Evolutionary conservation across 2,329 filamentous ascomycete genomes (phyloP), one percentile per base, ranked within the genome.

Genomic region (Fusarium tanahbumbuense): DNA sequence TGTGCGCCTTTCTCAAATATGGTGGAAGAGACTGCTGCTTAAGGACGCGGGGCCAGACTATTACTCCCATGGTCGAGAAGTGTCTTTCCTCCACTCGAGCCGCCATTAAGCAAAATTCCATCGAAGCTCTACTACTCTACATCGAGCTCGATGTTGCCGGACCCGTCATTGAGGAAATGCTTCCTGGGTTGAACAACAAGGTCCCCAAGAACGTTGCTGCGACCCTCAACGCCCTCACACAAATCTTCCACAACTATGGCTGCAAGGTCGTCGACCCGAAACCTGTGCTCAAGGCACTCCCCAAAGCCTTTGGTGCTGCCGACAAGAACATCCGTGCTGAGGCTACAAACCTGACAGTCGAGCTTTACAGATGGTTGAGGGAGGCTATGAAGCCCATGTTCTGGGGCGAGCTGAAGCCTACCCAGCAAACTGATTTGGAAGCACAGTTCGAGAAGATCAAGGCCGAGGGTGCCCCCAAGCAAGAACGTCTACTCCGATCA

Each of bases 301-400:
- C 96, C 5, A 97, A 97, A 78, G 91, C 91, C 3, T 99, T 98
- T 77, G 93, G 93, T 22, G 96, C 98, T 78, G 95, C 96, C 32
- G 96, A 99, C 85, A 99, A 99, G 82, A 98, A 98, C 78, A 93
- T 99, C 18, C 91, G 96, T 80, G 94, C 94, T 6, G 96, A 98
- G 79, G 94, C 94, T 28, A 96, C 96, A 48, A 94, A 92, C 73
- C 84, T 99, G 60, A 92, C 95, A 0, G 93, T 98, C 49, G 97
- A 99, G 78, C 88, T 99, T 61, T 99, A 99, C 81, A 87, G 96
- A 80, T 99, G 97, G 96, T 85, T 99, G 34, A 92, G 95, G 72
- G 96, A 99, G 70, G 95, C 95, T 13, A 98, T 99, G 90, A 99
- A 99, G 79, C 93, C 95, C 40, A 91, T 98, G 81, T 98, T 99